Evolutionary conservation across 23 red algal species (phyloP), one percentile per base, ranked within the genome.

Genomic region (Gracilariopsis chorda): DNA sequence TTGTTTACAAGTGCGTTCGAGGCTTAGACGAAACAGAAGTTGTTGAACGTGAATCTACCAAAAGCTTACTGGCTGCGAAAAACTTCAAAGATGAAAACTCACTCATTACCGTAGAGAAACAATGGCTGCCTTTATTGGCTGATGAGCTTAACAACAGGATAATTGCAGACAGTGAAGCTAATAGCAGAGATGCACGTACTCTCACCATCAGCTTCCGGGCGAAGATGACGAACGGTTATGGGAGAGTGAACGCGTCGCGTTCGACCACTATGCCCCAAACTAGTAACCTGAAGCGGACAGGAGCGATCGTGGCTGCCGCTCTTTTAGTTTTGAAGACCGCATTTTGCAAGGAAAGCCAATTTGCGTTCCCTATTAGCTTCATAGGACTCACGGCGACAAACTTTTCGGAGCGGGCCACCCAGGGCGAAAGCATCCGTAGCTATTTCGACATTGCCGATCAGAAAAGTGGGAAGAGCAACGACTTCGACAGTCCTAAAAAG

Each of bases 11-110:
- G 39, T 77, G 58, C 27, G 78, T 94, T 34, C 82, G 95, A 24
- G 95, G 95, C 20, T 60, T 89, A 49, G 95, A 98, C 45, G 67
- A 86, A 46, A 71, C 95, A 44, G 65, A 82, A 47, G 90, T 93
- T 44, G 90, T 65, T 46, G 75, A 82, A 39, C 56, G 90, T 29
- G 77, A 71, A 51, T 63, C 62, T 57, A 78, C 95, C 4, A 93
- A 90, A 29, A 90, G 83, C 35, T 45, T 98, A 34, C 79, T 98
- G 51, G 90, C 90, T 10, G 95, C 95, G 3, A 98, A 98, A 40
- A 93, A 19, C 42, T 90, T 98, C 42, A 44, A 51, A 34, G 37
- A 21, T 24, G 60, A 52, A 13, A 30, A 72, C 5, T 48, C 46
- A 28, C 13, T 75, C 16, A 43, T 37, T 13, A 59, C 72, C 14